These are phyloP conservation scores for Aspergillus sergii DNA, from an alignment of 2,329 filamentous ascomycete species.

Conservation along the genomic window DNA sequence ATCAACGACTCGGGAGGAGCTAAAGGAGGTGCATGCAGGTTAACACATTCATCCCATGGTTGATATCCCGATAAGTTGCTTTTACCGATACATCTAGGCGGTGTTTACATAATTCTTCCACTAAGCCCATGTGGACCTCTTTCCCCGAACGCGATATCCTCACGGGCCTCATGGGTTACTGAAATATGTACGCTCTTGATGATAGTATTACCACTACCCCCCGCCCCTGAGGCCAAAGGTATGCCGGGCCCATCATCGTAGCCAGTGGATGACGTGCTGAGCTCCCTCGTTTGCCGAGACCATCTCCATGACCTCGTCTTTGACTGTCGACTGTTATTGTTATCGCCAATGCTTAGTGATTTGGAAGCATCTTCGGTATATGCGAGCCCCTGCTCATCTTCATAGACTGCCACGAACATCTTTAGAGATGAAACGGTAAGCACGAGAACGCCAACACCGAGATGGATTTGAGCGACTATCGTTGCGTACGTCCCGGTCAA, in stretches of 20 bases:
- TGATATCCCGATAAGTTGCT: too few species aligned
- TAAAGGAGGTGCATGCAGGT: neutral
- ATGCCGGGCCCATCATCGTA: neutral
- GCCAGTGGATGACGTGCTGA: neutral
- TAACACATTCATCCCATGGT: neutral
- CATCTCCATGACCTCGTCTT: neutral
- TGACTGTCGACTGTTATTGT: neutral
- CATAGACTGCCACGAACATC: constrained; percentile 45
- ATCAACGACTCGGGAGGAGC: too few species aligned
- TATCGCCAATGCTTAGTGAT: neutral
- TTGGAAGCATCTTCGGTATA: constrained; percentile 25
- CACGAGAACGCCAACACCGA: constrained; percentile 46
- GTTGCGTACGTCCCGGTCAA: constrained; percentile 39
- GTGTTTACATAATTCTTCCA: neutral
- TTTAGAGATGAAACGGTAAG: constrained; percentile 48
- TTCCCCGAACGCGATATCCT: neutral
- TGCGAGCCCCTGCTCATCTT: constrained; percentile 27
- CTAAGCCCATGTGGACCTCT: neutral
- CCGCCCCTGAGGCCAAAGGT: neutral
- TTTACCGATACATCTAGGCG: neutral
- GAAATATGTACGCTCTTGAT: neutral
- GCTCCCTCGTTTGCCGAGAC: neutral
- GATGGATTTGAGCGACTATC: constrained; percentile 45
- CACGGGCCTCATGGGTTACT: neutral
- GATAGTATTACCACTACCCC: neutral